Percentiles rank a stretch among this genome's conserved stretches.
phyloP scores from a whole-genome alignment of 257 asterid genomes.

The Solanum pennellii region DNA sequence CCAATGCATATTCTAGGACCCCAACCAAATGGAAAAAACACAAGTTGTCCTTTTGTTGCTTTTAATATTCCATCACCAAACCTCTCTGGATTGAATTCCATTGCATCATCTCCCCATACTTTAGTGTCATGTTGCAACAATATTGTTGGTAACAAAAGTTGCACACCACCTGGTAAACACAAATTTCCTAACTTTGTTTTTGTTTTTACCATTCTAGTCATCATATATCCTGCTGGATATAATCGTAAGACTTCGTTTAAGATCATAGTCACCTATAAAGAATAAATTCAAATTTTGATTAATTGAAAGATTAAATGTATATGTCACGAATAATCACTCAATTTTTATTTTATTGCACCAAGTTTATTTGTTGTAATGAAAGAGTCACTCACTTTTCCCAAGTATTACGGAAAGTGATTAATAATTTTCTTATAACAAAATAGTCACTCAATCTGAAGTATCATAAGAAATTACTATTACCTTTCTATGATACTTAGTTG shows the following conservation, averaged over 20 bases:
- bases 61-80: constrained; percentile 7
- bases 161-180: neutral
- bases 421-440: neutral
- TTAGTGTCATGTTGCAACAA: constrained; percentile 10
- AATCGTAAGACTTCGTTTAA: constrained; percentile 10
- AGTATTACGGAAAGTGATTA: neutral
- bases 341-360: neutral
- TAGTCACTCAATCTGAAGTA: neutral
- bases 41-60: constrained; percentile 9
- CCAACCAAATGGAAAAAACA: constrained; percentile 9
- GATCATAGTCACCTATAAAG: constrained; percentile 7
- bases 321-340: neutral
- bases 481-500: neutral
- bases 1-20: constrained; percentile 14
- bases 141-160: neutral
- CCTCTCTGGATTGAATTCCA: constrained; percentile 16
- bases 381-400: neutral
- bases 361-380: neutral
- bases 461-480: neutral
- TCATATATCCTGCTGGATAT: constrained; percentile 1
- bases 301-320: too few species aligned
- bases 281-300: neutral
- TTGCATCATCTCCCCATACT: constrained; percentile 12
- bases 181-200: constrained; percentile 1
- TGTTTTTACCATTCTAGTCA: neutral